phyloP scores from a whole-genome alignment of 1,284 basidiomycete species.

The Moesziomyces globuligerus region DNA sequence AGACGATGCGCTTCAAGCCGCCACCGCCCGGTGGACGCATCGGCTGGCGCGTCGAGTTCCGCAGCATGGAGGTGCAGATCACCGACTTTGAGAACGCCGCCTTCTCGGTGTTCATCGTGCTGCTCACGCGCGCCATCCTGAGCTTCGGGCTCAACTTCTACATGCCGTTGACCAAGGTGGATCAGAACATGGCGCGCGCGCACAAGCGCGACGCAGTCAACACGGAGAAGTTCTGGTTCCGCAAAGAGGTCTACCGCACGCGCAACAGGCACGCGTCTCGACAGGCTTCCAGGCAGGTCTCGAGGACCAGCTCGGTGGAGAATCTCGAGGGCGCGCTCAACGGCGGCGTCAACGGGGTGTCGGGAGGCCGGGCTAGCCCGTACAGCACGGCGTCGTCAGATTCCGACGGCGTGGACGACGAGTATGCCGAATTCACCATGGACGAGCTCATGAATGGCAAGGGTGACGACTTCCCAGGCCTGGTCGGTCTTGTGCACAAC shows the following conservation, averaged over 20 bases:
- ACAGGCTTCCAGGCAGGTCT: constrained; percentile 39
- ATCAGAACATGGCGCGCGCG: constrained; percentile 93
- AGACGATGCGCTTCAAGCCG: constrained; percentile 98
- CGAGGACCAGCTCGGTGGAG: constrained; percentile 21
- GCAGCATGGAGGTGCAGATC: constrained; percentile 98
- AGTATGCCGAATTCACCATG: constrained; percentile 91
- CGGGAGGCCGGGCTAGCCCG: constrained; percentile 20
- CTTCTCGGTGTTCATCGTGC: constrained; percentile 90
- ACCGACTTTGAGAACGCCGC: constrained; percentile 99
- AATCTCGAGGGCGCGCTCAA: constrained; percentile 16
- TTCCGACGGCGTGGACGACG: constrained; percentile 71
- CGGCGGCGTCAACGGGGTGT: neutral
- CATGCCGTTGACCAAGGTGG: constrained; percentile 96
- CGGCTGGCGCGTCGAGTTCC: constrained; percentile 98
- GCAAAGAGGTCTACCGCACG: constrained; percentile 78
- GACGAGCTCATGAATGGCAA: constrained; percentile 94
- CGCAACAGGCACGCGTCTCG: constrained; percentile 68
- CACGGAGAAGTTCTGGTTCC: constrained; percentile 85
- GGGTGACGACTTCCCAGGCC: constrained; percentile 80
- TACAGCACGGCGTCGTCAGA: constrained; percentile 27
- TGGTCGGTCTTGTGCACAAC: constrained; percentile 83
- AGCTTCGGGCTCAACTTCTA: constrained; percentile 93
- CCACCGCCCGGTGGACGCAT: constrained; percentile 85
- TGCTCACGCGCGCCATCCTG: constrained; percentile 91
- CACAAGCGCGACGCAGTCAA: constrained; percentile 83